These are phyloP conservation scores for Microbotryum saponariae DNA, from an alignment of 1,284 basidiomycete species.

Conservation along the genomic window DNA sequence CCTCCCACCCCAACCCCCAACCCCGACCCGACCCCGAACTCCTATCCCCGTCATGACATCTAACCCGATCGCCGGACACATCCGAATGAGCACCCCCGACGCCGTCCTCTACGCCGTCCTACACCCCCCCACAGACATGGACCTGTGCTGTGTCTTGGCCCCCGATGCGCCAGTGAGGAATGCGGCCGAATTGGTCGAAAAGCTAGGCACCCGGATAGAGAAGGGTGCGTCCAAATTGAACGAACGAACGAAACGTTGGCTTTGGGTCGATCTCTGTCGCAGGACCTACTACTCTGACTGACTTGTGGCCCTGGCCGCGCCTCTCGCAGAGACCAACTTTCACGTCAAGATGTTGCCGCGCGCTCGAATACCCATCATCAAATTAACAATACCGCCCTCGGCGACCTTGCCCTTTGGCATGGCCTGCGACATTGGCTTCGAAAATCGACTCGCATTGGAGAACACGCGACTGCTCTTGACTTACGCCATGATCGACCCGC, in stretches of 20 bases:
- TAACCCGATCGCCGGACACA: too few species aligned
- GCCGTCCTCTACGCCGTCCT: too few species aligned
- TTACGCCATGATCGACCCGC: constrained; percentile 93
- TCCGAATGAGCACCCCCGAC: too few species aligned
- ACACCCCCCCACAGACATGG: constrained; percentile 66
- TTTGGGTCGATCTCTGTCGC: not conserved
- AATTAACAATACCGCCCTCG: constrained; percentile 84
- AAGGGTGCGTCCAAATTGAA: constrained; percentile 55
- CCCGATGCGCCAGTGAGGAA: constrained; percentile 56
- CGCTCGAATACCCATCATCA: constrained; percentile 97
- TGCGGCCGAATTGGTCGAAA: constrained; percentile 84
- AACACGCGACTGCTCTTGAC: constrained; percentile 93
- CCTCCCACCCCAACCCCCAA: too few species aligned
- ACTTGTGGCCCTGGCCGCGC: not conserved
- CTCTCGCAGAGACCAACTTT: constrained; percentile 77
- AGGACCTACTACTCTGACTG: constrained; percentile 5
- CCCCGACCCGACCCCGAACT: too few species aligned
- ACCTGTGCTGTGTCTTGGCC: constrained; percentile 90
- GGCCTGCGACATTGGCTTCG: constrained; percentile 96
- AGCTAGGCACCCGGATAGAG: constrained; percentile 86
- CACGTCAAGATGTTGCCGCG: constrained; percentile 93
- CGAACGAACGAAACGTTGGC: not conserved
- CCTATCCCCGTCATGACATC: too few species aligned
- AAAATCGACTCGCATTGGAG: constrained; percentile 91
- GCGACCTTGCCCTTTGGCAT: constrained; percentile 73